Evolutionary conservation across 495 filamentous ascomycete species (phyloP).

Genomic region (Neurospora intermedia): DNA sequence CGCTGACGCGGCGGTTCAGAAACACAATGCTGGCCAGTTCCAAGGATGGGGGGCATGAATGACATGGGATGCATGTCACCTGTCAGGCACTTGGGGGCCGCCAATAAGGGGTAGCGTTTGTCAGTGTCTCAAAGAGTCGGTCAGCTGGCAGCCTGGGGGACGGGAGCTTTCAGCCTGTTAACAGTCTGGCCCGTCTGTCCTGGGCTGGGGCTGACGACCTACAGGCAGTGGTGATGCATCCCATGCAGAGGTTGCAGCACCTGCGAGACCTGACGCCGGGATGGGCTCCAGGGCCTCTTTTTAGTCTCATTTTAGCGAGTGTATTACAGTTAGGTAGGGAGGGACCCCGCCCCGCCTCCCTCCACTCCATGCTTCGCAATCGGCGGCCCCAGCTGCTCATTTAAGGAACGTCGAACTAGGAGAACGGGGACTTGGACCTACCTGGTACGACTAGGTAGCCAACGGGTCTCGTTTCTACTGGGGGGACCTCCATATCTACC

Average conservation of each 20-base stretch:
- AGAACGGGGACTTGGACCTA: background rate
- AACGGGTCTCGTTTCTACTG: background rate
- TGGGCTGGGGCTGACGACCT: background rate
- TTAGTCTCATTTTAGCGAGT: background rate
- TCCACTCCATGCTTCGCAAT: background rate
- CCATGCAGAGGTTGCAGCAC: background rate
- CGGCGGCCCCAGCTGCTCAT: background rate
- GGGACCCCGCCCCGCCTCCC: background rate
- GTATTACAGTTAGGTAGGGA: background rate
- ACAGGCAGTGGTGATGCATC: background rate
- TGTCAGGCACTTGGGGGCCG: background rate
- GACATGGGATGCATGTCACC: background rate
- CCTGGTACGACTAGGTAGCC: background rate
- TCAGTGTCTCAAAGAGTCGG: background rate
- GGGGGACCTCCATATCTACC: background rate
- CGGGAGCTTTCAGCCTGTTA: background rate
- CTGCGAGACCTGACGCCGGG: background rate
- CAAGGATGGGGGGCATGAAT: background rate
- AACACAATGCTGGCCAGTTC: background rate
- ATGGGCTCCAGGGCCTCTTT: background rate
- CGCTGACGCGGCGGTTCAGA: constrained; percentile 4
- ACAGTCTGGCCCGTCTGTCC: background rate
- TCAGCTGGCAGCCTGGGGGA: background rate
- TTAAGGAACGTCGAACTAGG: background rate
- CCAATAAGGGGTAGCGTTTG: background rate